These are phyloP conservation scores for Cladosporium sp. DNA, from an alignment of 2,329 filamentous ascomycete genomes.

Conservation along the genomic window DNA sequence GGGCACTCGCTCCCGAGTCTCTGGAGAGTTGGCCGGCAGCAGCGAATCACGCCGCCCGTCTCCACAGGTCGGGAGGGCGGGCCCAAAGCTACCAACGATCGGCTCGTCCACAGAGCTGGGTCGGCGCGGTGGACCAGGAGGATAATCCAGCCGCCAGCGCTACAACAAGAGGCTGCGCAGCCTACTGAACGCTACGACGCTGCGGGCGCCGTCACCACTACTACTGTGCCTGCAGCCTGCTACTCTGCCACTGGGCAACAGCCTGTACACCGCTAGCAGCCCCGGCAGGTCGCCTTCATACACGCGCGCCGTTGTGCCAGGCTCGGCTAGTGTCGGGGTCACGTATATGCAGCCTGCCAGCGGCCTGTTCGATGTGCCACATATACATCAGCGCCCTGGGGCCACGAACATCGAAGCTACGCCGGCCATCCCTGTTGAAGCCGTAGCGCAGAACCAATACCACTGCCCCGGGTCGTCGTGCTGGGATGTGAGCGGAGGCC, in stretches of 20 bases:
- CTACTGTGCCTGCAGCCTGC: not conserved
- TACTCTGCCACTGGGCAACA: not conserved
- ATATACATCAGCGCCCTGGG: not conserved
- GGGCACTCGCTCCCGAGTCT: conserved; percentile 7
- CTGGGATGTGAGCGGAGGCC: conserved; percentile 6
- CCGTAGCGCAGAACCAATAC: conserved; percentile 5
- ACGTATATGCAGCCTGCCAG: conserved; percentile 7
- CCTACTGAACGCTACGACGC: not conserved
- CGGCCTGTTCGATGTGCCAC: conserved; percentile 5
- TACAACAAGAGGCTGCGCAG: not conserved
- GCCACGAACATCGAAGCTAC: conserved; percentile 7
- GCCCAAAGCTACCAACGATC: conserved; percentile 19
- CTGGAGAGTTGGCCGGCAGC: conserved; percentile 16
- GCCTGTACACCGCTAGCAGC: not conserved
- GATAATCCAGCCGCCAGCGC: not conserved
- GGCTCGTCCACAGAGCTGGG: conserved; percentile 4
- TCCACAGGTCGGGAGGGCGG: conserved; percentile 20
- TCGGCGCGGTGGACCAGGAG: not conserved
- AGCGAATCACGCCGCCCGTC: conserved; percentile 19
- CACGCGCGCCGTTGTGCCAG: not conserved
- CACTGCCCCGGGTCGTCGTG: not conserved
- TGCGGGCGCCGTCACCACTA: not conserved
- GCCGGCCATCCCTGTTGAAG: conserved; percentile 11
- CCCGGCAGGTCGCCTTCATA: not conserved
- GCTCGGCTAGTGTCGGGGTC: not conserved